Conservation (phyloP, 2,329 filamentous ascomycete genomes). For the Penicillium hesseltinei region DNA sequence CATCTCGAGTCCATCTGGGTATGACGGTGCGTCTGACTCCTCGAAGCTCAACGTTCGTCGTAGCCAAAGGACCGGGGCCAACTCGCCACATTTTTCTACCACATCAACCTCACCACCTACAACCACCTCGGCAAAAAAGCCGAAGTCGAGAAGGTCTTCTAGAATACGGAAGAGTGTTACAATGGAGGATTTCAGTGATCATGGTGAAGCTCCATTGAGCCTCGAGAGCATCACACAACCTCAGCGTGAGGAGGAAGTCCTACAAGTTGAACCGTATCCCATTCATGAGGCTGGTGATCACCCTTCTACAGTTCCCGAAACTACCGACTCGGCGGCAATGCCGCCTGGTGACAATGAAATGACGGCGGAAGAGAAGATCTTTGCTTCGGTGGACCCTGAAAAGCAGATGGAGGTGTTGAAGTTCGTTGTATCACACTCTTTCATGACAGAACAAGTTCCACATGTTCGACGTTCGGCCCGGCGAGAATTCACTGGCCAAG, state of each 20-base stretch:
- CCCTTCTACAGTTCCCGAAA: background rate
- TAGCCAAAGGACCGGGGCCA: background rate
- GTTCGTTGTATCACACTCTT: background rate
- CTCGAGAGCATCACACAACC: background rate
- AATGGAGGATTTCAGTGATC: no score
- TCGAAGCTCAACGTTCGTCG: background rate
- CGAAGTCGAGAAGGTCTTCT: background rate
- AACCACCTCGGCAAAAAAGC: background rate
- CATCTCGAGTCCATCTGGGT: background rate
- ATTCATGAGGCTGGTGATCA: background rate
- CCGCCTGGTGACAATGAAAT: background rate
- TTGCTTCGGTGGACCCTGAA: background rate
- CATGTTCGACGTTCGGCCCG: background rate
- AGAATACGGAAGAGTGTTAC: background rate
- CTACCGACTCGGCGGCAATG: no score
- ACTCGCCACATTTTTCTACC: background rate
- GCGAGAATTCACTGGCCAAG: conserved; percentile 17
- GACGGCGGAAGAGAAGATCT: background rate
- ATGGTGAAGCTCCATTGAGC: background rate
- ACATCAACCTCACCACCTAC: background rate
- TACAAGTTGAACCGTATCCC: background rate
- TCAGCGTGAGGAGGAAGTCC: background rate
- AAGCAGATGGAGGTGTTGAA: background rate
- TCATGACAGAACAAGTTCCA: background rate
- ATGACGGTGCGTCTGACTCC: background rate